Percentiles rank a stretch among this genome's conserved stretches.
phyloP scores from a whole-genome alignment of 2,329 filamentous ascomycete species.

The Eurotiales sp. region DNA sequence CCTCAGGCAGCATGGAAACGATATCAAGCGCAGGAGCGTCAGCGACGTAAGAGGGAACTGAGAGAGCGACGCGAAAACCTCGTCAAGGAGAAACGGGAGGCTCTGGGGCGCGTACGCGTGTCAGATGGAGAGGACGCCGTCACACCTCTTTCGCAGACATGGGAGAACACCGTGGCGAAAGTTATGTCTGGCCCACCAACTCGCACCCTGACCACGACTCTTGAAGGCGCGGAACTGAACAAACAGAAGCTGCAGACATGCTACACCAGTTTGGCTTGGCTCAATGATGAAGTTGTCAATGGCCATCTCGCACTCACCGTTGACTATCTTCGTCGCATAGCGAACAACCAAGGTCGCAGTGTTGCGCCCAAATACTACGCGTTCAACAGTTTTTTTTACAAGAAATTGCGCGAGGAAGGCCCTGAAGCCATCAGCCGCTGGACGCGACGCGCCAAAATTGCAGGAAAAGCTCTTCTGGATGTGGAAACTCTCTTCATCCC shows the following conservation, averaged over 20 bases:
- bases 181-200: constrained; percentile 26
- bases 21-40: constrained; percentile 10
- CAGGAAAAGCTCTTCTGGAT: constrained; percentile 39
- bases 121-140: constrained; percentile 30
- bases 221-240: constrained; percentile 34
- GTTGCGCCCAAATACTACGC: constrained; percentile 40
- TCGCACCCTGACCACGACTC: constrained; percentile 28
- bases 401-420: constrained; percentile 39
- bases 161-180: constrained; percentile 31
- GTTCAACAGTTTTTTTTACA: constrained; percentile 45
- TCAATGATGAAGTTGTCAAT: constrained; percentile 48
- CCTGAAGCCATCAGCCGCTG: constrained; percentile 40
- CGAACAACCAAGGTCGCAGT: constrained; percentile 31
- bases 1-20: constrained; percentile 17
- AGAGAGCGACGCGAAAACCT: constrained; percentile 11
- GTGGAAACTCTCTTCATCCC: constrained; percentile 48
- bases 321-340: constrained; percentile 32
- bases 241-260: constrained; percentile 36
- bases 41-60: constrained; percentile 18
- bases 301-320: constrained; percentile 42
- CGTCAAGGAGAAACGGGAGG: background rate
- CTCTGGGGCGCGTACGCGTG: constrained; percentile 18
- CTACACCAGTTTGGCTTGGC: constrained; percentile 34
- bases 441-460: constrained; percentile 46
- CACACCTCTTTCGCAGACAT: constrained; percentile 31